phyloP scores from a whole-genome alignment of 345 rosid species.

The Salix viminalis region DNA sequence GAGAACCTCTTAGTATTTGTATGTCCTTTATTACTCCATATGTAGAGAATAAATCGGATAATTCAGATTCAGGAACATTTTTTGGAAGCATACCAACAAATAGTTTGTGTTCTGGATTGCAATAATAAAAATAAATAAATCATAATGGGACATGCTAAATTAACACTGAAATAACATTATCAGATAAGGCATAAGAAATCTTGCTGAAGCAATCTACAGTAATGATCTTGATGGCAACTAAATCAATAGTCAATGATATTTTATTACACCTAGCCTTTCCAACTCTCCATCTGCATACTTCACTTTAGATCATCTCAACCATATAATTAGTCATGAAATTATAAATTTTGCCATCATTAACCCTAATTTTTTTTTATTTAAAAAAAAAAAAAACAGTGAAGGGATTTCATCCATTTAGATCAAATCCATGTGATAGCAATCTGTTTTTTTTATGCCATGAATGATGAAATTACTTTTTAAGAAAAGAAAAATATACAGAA shows the following conservation, averaged over 20 bases:
- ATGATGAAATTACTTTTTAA: too few species aligned
- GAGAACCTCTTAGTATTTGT: conserved; percentile 92
- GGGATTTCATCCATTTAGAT: too few species aligned
- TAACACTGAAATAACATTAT: not conserved
- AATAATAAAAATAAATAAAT: not conserved
- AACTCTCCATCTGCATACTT: conserved; percentile 99
- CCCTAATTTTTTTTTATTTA: too few species aligned
- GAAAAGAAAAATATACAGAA: too few species aligned
- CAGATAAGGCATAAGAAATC: not conserved
- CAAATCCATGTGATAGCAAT: too few species aligned
- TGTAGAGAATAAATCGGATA: conserved; percentile 62
- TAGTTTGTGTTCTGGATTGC: conserved; percentile 85
- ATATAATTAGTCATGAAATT: too few species aligned
- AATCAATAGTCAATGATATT: conserved; percentile 14
- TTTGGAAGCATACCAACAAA: conserved; percentile 99
- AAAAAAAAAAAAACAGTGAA: too few species aligned
- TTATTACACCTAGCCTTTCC: conserved; percentile 85
- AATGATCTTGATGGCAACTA: conserved; percentile 14
- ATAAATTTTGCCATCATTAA: too few species aligned
- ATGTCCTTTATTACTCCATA: conserved; percentile 79
- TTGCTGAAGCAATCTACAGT: conserved; percentile 7
- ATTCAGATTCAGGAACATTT: conserved; percentile 81
- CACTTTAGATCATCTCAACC: too few species aligned
- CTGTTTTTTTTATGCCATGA: too few species aligned
- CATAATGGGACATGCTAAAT: not conserved